Conservation (phyloP, 148 eudicot genomes). For the Hydrangea macrophylla region DNA sequence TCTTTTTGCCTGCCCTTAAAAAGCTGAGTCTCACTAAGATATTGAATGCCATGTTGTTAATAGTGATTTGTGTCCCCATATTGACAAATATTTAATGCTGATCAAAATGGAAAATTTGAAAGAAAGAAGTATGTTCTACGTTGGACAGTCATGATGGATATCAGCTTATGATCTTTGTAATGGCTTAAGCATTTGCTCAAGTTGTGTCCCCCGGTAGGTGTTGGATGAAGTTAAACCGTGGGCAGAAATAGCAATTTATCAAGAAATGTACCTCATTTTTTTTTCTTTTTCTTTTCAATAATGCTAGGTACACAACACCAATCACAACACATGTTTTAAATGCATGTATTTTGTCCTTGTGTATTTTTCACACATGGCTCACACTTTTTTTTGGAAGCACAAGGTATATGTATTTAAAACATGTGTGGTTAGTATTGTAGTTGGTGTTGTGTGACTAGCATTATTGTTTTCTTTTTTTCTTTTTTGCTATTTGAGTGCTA, state of each 20-base stretch:
- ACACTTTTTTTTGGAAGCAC: too few species aligned
- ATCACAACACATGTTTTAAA: too few species aligned
- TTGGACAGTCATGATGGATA: not conserved
- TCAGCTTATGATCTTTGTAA: not conserved
- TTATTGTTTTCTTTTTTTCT: too few species aligned
- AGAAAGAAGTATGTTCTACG: not conserved
- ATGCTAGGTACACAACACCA: not conserved
- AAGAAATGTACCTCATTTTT: not conserved
- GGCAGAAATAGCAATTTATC: not conserved
- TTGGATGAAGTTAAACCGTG: not conserved
- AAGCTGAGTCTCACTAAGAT: slow-evolving; percentile 6
- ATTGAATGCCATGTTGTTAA: slow-evolving; percentile 12
- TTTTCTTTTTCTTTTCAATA: not conserved
- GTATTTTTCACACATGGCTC: too few species aligned
- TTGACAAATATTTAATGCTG: not conserved
- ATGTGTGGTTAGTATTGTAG: too few species aligned
- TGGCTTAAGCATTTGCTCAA: too few species aligned
- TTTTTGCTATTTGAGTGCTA: too few species aligned
- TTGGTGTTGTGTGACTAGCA: too few species aligned
- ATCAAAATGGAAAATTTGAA: not conserved
- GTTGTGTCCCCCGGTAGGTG: not conserved
- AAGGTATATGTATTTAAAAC: too few species aligned
- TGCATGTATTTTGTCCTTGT: too few species aligned
- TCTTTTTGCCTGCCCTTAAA: not conserved
- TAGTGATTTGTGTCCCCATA: not conserved